Percentiles rank a stretch among this genome's conserved stretches.
Evolutionary conservation across 2,329 filamentous ascomycete genomes (phyloP).

Genomic region (Microascus cirrosus): DNA sequence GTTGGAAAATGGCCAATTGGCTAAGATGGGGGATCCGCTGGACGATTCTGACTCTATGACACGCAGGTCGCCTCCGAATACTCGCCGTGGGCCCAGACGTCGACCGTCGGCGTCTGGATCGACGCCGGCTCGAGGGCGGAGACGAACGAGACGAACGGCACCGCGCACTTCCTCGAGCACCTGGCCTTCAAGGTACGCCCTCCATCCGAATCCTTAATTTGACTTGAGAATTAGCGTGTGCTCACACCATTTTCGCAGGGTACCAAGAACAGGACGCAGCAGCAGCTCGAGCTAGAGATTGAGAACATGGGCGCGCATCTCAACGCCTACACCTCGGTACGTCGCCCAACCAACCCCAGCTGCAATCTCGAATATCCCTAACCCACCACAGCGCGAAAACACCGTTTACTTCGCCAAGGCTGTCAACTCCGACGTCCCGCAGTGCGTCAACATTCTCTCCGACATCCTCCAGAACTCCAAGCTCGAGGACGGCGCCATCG

Average conservation of each 20-base stretch:
- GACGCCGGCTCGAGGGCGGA: conserved; percentile 97
- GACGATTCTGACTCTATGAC: conserved; percentile 1
- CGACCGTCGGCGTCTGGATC: conserved; percentile 98
- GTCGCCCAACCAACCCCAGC: conserved; percentile 20
- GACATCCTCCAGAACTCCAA: conserved; percentile 99
- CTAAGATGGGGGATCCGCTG: background rate
- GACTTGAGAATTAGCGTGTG: background rate
- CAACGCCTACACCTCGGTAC: conserved; percentile 98
- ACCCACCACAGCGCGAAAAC: conserved; percentile 68
- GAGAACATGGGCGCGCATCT: conserved; percentile 99
- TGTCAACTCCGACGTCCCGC: conserved; percentile 94
- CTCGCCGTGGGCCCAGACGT: conserved; percentile 96
- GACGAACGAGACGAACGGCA: conserved; percentile 97
- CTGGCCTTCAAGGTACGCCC: conserved; percentile 92
- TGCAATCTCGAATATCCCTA: background rate
- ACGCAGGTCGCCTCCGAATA: conserved; percentile 89
- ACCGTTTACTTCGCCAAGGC: conserved; percentile 99
- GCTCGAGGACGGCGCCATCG: conserved; percentile 83
- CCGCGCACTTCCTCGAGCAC: conserved; percentile 98
- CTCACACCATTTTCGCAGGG: conserved; percentile 41
- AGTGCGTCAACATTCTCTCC: conserved; percentile 94
- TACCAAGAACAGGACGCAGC: conserved; percentile 86
- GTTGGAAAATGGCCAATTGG: conserved; percentile 13
- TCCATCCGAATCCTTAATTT: background rate
- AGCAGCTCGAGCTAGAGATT: conserved; percentile 97